Evolutionary conservation across 495 filamentous ascomycete genomes (phyloP).

Genomic region (Entonaema liquescens): DNA sequence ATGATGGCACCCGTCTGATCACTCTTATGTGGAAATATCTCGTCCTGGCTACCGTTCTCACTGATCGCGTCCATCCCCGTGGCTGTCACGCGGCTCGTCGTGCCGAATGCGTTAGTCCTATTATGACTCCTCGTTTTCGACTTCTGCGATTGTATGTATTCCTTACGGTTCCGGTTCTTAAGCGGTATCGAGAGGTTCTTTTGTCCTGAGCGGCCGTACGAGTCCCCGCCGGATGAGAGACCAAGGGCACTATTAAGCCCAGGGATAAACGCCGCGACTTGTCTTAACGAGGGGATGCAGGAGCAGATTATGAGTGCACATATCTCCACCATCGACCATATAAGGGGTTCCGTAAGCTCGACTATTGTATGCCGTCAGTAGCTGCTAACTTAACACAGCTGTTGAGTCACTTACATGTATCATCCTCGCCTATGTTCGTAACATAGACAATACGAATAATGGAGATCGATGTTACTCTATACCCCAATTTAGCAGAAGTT

Average conservation of each 20-base stretch:
- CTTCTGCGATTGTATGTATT: slow-evolving; percentile 31
- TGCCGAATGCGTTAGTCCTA: slow-evolving; percentile 17
- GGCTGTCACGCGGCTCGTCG: slow-evolving; percentile 29
- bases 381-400: background rate
- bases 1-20: slow-evolving; percentile 29
- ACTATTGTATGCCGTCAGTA: slow-evolving; percentile 14
- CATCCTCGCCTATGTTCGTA: slow-evolving; percentile 15
- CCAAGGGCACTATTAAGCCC: slow-evolving; percentile 33
- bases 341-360: slow-evolving; percentile 28
- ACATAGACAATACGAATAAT: slow-evolving; percentile 37
- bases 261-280: slow-evolving; percentile 35
- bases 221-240: slow-evolving; percentile 23
- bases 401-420: slow-evolving; percentile 27
- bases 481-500: background rate
- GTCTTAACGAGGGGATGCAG: slow-evolving; percentile 43
- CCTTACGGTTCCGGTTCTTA: slow-evolving; percentile 9
- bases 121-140: slow-evolving; percentile 11
- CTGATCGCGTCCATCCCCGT: slow-evolving; percentile 24
- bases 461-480: slow-evolving; percentile 32
- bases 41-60: slow-evolving; percentile 34
- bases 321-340: slow-evolving; percentile 45
- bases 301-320: slow-evolving; percentile 44
- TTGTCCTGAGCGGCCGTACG: slow-evolving; percentile 6
- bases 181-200: slow-evolving; percentile 22
- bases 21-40: slow-evolving; percentile 49